Conservation (phyloP, 495 filamentous ascomycete species). For the Podospora pseudoanserina region DNA sequence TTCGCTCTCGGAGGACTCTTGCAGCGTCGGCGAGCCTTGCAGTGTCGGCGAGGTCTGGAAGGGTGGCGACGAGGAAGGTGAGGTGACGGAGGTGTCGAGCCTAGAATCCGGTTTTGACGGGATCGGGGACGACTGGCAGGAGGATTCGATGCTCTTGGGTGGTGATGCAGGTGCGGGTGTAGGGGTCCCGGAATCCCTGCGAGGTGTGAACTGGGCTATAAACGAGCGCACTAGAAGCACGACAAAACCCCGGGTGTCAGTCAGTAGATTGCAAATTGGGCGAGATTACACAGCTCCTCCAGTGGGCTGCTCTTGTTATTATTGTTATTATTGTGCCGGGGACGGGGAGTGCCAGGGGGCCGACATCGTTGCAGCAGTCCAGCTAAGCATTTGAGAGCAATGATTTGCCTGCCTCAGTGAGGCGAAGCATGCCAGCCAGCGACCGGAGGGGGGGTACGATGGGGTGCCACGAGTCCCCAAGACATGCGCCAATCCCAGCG, state of each 20-base stretch:
- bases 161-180: slow-evolving; percentile 37
- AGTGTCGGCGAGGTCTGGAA: slow-evolving; percentile 14
- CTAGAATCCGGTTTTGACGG: slow-evolving; percentile 33
- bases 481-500: background rate
- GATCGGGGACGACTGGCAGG: background rate
- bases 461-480: slow-evolving; percentile 1
- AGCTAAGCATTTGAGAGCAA: slow-evolving; percentile 4
- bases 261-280: slow-evolving; percentile 20
- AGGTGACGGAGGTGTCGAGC: slow-evolving; percentile 13
- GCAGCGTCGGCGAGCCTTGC: background rate
- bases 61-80: slow-evolving; percentile 17
- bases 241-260: slow-evolving; percentile 28
- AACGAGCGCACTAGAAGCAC: slow-evolving; percentile 52
- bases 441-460: background rate
- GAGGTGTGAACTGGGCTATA: slow-evolving; percentile 54
- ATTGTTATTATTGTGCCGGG: slow-evolving; percentile 11
- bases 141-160: slow-evolving; percentile 29
- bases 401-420: slow-evolving; percentile 4
- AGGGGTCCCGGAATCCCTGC: slow-evolving; percentile 39
- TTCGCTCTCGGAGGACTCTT: slow-evolving; percentile 21
- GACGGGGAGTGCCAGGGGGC: slow-evolving; percentile 1
- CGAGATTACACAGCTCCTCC: slow-evolving; percentile 8
- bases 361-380: background rate
- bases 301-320: slow-evolving; percentile 10
- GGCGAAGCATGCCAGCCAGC: slow-evolving; percentile 4